Conservation (phyloP, 371 early-diverging fungal species). For the Apophysomyces trapeziformis region DNA sequence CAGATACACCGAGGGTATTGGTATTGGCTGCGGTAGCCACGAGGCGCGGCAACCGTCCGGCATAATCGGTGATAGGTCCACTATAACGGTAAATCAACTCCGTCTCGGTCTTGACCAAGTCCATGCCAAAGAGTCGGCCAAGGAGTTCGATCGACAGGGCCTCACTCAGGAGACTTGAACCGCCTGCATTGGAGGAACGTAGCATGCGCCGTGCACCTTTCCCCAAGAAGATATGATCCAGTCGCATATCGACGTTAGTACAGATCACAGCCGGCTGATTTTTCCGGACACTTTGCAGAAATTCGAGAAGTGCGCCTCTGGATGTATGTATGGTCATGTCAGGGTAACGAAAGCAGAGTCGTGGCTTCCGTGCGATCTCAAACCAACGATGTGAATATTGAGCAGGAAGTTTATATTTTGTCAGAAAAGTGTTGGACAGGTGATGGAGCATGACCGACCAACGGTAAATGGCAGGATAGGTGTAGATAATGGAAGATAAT, state of each 20-base stretch:
- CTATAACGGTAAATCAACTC: constrained; percentile 48
- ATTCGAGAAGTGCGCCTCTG: constrained; percentile 18
- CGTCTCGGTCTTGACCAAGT: constrained; percentile 57
- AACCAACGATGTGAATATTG: neutral
- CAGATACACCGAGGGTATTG: constrained; percentile 52
- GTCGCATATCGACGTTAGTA: constrained; percentile 27
- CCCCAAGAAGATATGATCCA: constrained; percentile 2
- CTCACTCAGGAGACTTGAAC: constrained; percentile 54
- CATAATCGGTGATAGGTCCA: constrained; percentile 63
- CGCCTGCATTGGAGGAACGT: constrained; percentile 58
- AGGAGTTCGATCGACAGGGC: constrained; percentile 59
- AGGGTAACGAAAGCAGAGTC: constrained; percentile 24
- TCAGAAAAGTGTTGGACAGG: neutral
- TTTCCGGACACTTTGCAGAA: constrained; percentile 14
- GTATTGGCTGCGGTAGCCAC: neutral
- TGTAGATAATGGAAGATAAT: neutral
- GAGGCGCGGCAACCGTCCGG: constrained; percentile 27
- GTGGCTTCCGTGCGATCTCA: neutral
- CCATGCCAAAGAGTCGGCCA: constrained; percentile 49
- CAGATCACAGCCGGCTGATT: constrained; percentile 18
- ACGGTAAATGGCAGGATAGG: neutral
- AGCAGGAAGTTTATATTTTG: neutral
- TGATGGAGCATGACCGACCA: constrained; percentile 7
- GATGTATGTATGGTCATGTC: constrained; percentile 38
- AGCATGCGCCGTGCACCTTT: constrained; percentile 33